These are phyloP conservation scores for Esteya vermicola DNA, from an alignment of 2,329 filamentous ascomycete species.

Conservation along the genomic window DNA sequence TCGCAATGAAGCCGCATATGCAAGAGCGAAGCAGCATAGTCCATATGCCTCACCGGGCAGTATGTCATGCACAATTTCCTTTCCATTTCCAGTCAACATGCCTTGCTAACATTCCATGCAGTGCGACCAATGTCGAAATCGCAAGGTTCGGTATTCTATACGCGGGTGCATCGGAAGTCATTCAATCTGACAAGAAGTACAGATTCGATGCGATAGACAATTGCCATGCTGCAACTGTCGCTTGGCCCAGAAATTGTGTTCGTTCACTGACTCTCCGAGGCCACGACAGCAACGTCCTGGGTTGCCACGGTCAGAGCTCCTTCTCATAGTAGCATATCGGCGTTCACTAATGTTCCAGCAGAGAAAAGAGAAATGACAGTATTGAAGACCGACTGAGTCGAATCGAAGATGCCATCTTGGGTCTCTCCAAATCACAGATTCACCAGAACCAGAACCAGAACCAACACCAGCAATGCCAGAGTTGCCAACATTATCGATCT, in stretches of 20 bases:
- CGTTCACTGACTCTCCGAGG: not conserved
- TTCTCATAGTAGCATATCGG: not conserved
- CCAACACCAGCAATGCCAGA: not conserved
- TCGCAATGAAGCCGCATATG: not conserved
- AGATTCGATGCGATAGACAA: conserved; percentile 4
- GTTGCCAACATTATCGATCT: too few relatives aligned
- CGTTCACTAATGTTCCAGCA: not conserved
- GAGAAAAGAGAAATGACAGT: not conserved
- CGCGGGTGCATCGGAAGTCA: too few relatives aligned
- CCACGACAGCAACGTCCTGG: not conserved
- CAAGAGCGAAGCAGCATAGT: not conserved
- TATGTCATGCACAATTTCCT: too few relatives aligned
- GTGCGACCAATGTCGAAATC: conserved; percentile 4
- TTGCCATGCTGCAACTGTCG: conserved; percentile 3
- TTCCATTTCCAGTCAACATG: too few relatives aligned
- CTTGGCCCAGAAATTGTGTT: not conserved
- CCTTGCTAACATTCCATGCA: not conserved
- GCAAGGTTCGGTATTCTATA: not conserved
- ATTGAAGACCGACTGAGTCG: conserved; percentile 1
- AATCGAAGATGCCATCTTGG: not conserved
- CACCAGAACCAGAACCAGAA: not conserved
- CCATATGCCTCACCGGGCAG: conserved; percentile 1
- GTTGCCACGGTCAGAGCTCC: not conserved
- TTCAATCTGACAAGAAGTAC: not conserved
- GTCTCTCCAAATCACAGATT: not conserved